These are phyloP conservation scores for Eleusine indica DNA, from an alignment of 176 grass and related monocot species.

Conservation along the genomic window DNA sequence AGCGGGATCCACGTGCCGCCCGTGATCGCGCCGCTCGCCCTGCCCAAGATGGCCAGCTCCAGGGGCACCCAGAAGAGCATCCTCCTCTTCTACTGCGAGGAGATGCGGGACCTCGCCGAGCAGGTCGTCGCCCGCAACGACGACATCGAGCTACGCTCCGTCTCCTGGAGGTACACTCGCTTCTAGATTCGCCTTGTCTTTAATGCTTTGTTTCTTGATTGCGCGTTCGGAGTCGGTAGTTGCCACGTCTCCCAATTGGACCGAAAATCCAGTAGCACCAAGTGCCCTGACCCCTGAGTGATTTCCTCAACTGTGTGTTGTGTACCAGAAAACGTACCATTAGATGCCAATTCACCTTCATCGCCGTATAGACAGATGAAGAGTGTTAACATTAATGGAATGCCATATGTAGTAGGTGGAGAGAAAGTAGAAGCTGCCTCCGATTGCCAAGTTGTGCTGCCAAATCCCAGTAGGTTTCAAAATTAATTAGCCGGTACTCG, in stretches of 20 bases:
- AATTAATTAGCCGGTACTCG: not conserved
- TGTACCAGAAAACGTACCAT: not conserved
- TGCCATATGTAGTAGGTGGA: too few relatives aligned
- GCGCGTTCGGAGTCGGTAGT: not conserved
- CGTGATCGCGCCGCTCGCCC: conserved; percentile 40
- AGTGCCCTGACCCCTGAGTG: not conserved
- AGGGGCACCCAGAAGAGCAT: conserved; percentile 60
- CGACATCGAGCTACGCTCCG: conserved; percentile 75
- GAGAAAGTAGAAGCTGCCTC: not conserved
- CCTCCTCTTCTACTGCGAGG: conserved; percentile 92
- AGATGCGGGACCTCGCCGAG: conserved; percentile 81
- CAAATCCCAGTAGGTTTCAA: not conserved
- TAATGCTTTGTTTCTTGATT: not conserved
- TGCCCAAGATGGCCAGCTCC: conserved; percentile 44
- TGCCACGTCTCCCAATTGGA: not conserved
- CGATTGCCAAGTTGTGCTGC: not conserved
- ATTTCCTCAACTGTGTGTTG: not conserved
- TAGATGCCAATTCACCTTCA: not conserved
- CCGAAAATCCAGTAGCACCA: not conserved
- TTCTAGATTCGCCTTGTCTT: not conserved
- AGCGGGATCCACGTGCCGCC: conserved; percentile 50
- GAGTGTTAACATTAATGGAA: not conserved
- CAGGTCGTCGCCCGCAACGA: conserved; percentile 73
- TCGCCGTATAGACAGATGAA: not conserved
- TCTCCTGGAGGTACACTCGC: conserved; percentile 69